A percentile compares a stretch with the other conserved stretches of the same genome.
Conservation (phyloP, 768 basidiomycete genomes). For the Mycena rebaudengoi region DNA sequence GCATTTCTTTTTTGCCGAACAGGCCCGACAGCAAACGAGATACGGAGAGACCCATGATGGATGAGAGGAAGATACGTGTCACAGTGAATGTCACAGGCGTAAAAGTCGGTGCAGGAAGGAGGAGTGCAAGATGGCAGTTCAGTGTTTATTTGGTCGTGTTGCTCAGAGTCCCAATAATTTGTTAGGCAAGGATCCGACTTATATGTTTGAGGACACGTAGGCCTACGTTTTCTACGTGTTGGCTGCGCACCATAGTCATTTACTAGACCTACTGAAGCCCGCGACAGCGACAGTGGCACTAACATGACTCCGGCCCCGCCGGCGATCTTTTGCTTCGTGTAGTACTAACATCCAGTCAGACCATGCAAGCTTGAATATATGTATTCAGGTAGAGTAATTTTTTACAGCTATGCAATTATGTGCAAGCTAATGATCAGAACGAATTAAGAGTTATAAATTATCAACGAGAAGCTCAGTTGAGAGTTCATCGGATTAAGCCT, state of each 20-base stretch:
- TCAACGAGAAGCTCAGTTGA: neutral
- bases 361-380: no score
- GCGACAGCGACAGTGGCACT: neutral
- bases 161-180: no score
- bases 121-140: constrained; percentile 9
- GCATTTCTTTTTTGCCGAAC: constrained; percentile 99
- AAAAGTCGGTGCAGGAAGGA: neutral
- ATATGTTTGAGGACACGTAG: constrained; percentile 15
- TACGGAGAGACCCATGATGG: constrained; percentile 78
- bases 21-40: constrained; percentile 82
- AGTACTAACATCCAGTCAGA: neutral
- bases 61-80: constrained; percentile 27
- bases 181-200: no score
- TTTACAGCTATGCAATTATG: neutral
- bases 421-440: neutral
- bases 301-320: constrained; percentile 1
- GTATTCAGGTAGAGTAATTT: neutral
- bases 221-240: constrained; percentile 4
- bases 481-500: constrained; percentile 41
- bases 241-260: no score
- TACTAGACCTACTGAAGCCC: no score
- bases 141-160: no score
- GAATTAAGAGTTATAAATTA: no score
- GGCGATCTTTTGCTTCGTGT: neutral
- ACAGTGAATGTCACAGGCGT: no score